These are phyloP conservation scores for Solanum megistacrolobum DNA, from an alignment of 257 asterid species.

Conservation along the genomic window DNA sequence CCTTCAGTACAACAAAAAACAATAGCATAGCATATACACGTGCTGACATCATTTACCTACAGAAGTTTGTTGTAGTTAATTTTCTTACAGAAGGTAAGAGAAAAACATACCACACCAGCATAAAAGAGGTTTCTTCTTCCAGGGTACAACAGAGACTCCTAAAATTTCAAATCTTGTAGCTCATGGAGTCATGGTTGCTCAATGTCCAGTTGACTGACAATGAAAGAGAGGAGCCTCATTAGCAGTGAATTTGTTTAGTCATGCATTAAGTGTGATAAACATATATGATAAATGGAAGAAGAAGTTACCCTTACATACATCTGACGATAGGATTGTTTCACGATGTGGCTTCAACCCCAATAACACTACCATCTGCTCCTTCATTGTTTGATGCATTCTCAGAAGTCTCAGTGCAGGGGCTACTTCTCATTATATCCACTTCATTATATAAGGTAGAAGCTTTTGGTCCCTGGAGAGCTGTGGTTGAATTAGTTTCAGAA, in stretches of 20 bases:
- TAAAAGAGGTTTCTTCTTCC: not conserved
- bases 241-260: conserved; percentile 18
- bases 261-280: not conserved
- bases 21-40: not conserved
- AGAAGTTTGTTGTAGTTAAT: not conserved
- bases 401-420: conserved; percentile 14
- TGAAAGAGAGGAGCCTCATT: conserved; percentile 16
- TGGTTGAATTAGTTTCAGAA: conserved; percentile 21
- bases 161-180: not conserved
- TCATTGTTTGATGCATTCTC: conserved; percentile 27
- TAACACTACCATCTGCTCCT: conserved; percentile 16
- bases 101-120: not conserved
- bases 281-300: conserved; percentile 11
- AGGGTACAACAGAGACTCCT: not conserved
- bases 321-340: not conserved
- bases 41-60: not conserved
- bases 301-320: conserved; percentile 28
- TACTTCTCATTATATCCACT: conserved; percentile 14
- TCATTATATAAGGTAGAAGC: conserved; percentile 21
- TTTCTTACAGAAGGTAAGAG: not conserved
- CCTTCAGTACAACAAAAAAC: not conserved
- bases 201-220: conserved; percentile 29
- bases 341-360: conserved; percentile 21
- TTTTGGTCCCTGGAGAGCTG: conserved; percentile 31
- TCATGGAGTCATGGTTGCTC: not conserved